A percentile compares a stretch with the other conserved stretches of the same genome.
phyloP scores from a whole-genome alignment of 805 yeast genomes.

The Millerozyma miso region DNA sequence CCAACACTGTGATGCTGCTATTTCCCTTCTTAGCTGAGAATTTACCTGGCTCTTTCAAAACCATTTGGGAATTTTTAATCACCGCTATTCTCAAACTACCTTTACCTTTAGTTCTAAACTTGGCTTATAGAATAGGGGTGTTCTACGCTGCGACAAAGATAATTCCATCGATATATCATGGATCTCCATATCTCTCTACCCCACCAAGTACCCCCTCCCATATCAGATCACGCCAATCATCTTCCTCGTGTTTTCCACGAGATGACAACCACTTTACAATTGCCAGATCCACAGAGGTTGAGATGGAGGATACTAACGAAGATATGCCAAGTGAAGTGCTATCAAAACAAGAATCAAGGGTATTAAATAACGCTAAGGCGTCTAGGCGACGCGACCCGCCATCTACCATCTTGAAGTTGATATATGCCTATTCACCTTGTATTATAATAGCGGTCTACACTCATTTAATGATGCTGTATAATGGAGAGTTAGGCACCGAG shows the following conservation, averaged over 20 bases:
- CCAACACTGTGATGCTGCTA: conserved; percentile 29
- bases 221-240: conserved; percentile 29
- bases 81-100: conserved; percentile 61
- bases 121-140: conserved; percentile 81
- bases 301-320: not conserved
- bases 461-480: conserved; percentile 85
- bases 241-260: conserved; percentile 20
- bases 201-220: conserved; percentile 42
- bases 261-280: not conserved
- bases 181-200: conserved; percentile 26
- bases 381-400: not conserved
- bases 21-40: conserved; percentile 48
- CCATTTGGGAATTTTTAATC: conserved; percentile 51
- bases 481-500: conserved; percentile 66
- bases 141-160: conserved; percentile 91
- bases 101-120: conserved; percentile 73
- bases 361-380: not conserved
- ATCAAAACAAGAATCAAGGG: not conserved
- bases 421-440: conserved; percentile 90
- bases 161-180: conserved; percentile 67
- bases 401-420: conserved; percentile 46
- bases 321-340: not conserved
- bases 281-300: not conserved
- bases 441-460: conserved; percentile 93
- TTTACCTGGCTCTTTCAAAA: conserved; percentile 49